These are phyloP conservation scores for Dictyostelium gargantuum DNA, from an alignment of 208 protist genomes.

Conservation along the genomic window DNA sequence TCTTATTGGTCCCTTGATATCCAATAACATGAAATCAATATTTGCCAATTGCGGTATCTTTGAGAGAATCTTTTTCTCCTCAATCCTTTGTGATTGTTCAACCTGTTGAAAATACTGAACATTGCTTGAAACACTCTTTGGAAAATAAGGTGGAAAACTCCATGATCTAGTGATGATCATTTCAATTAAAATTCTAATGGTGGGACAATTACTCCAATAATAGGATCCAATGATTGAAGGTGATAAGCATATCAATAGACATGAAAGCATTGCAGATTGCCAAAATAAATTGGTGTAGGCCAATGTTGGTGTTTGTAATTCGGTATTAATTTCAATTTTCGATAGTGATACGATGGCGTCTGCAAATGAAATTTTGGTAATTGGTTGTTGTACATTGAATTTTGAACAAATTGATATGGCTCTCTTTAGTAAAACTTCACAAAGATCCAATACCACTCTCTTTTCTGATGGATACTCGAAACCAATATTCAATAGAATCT, in stretches of 20 bases:
- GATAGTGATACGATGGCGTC: background rate
- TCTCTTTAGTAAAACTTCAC: background rate
- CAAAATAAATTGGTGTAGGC: background rate
- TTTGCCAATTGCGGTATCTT: background rate
- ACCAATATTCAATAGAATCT: background rate
- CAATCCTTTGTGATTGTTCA: background rate
- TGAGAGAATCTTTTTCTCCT: background rate
- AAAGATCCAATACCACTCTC: background rate
- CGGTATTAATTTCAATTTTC: background rate
- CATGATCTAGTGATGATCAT: slow-evolving; percentile 27
- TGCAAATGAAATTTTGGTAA: background rate
- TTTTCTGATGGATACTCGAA: background rate
- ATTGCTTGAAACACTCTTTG: background rate
- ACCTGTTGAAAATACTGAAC: background rate
- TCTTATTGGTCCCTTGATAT: background rate
- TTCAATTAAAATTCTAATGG: background rate
- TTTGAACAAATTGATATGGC: background rate
- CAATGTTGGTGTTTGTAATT: background rate
- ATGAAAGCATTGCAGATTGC: background rate
- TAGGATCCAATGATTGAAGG: background rate
- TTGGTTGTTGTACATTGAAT: background rate
- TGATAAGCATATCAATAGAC: background rate
- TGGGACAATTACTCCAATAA: slow-evolving; percentile 25
- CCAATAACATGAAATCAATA: slow-evolving; percentile 9
- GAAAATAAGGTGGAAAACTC: slow-evolving; percentile 32